Percentiles rank a stretch among this genome's conserved stretches.
Evolutionary conservation across 257 asterid genomes (phyloP).

Genomic region (Penstemon newberryi): DNA sequence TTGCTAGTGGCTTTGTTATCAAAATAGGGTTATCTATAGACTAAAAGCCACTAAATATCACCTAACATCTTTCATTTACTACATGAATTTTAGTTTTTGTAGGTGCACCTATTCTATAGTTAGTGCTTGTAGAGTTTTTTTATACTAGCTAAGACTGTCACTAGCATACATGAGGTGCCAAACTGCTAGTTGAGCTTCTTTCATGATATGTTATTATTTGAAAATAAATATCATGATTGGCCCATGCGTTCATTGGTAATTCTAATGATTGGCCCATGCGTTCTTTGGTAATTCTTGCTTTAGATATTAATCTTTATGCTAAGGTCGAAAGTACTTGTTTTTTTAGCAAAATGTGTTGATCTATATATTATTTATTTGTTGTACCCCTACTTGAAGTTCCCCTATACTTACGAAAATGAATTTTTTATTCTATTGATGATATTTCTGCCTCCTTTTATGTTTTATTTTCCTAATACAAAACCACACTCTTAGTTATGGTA

Average conservation of each 20-base stretch:
- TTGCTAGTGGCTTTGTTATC: background rate
- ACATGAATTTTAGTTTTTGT: background rate
- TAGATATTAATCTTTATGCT: background rate
- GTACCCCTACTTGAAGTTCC: background rate
- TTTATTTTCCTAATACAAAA: background rate
- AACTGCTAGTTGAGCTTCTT: background rate
- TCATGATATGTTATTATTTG: background rate
- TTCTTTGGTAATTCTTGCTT: conserved; percentile 7
- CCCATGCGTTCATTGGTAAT: background rate
- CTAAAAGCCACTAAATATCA: conserved; percentile 11
- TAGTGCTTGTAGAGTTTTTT: background rate
- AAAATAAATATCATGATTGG: conserved; percentile 2
- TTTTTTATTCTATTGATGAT: background rate
- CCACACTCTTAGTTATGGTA: background rate
- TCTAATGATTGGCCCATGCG: conserved; percentile 3
- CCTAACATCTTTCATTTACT: background rate
- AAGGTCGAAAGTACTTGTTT: background rate
- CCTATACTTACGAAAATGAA: background rate
- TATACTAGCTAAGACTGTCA: background rate
- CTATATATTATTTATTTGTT: background rate
- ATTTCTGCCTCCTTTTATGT: background rate
- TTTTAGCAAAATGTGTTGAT: background rate
- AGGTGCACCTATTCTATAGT: background rate
- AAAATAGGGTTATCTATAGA: background rate
- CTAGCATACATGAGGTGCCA: conserved; percentile 15